Percentiles rank a stretch among this genome's conserved stretches.
Evolutionary conservation across 306 rosid species (phyloP).

Genomic region (peach (Prunus persica)): Prunus_persica_NCBIv2 NC_034015.1:21532501-21533000

Average conservation of each 20-base stretch:
- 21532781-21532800: conserved; percentile 46
- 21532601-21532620: conserved; percentile 73
- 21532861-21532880: conserved; percentile 83
- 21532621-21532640: conserved; percentile 55
- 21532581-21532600: conserved; percentile 80
- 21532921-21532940: conserved; percentile 80
- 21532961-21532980: conserved; percentile 77
- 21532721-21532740: not conserved
- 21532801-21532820: conserved; percentile 88
- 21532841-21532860: conserved; percentile 95
- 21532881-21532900: conserved; percentile 70
- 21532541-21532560: conserved; percentile 15
- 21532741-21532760: conserved; percentile 3
- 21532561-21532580: conserved; percentile 1
- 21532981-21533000: conserved; percentile 64
- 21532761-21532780: conserved; percentile 11
- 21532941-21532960: conserved; percentile 75
- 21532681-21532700: conserved; percentile 14
- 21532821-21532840: conserved; percentile 98
- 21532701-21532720: not conserved
- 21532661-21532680: not conserved
- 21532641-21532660: not conserved
- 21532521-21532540: not conserved
- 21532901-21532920: conserved; percentile 72
- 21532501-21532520: not conserved